Evolutionary conservation across 2,329 filamentous ascomycete genomes (phyloP).

Genomic region (Juglanconis sp.): DNA sequence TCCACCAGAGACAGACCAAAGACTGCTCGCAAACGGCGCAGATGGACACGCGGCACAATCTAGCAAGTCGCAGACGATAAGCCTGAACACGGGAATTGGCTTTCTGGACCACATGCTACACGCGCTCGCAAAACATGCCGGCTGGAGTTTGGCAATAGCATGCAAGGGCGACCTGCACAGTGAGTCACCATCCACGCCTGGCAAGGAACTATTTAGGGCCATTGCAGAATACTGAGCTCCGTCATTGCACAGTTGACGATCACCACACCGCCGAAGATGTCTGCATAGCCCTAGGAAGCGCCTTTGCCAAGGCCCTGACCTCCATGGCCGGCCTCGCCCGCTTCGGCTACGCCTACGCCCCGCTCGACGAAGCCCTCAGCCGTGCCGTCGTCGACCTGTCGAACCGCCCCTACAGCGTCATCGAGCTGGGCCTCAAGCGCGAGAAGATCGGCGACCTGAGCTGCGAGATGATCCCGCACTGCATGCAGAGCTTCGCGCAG

Average conservation of each 20-base stretch:
- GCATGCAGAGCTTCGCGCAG: constrained; percentile 89
- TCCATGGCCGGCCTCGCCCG: constrained; percentile 74
- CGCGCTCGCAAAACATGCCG: constrained; percentile 90
- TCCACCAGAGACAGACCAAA: constrained; percentile 60
- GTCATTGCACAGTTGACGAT: constrained; percentile 71
- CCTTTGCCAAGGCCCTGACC: constrained; percentile 78
- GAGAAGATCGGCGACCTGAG: constrained; percentile 93
- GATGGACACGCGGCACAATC: constrained; percentile 78
- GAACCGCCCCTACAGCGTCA: constrained; percentile 81
- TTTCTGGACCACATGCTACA: constrained; percentile 99
- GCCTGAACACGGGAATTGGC: constrained; percentile 88
- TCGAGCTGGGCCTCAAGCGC: constrained; percentile 78
- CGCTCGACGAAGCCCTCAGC: constrained; percentile 91
- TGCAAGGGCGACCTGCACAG: constrained; percentile 90
- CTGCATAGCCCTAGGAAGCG: constrained; percentile 83
- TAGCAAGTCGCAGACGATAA: constrained; percentile 80
- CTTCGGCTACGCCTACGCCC: constrained; percentile 88
- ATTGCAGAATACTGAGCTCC: background rate
- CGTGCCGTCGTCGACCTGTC: constrained; percentile 93
- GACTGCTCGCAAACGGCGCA: constrained; percentile 45
- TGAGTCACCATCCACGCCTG: constrained; percentile 39
- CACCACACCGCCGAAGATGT: constrained; percentile 97
- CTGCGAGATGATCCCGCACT: constrained; percentile 97
- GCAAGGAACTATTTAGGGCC: background rate
- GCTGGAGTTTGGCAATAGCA: constrained; percentile 82